A percentile compares a stretch with the other conserved stretches of the same genome.
These are phyloP conservation scores for Pelomyxa schiedti DNA, from an alignment of 78 protist species.

Conservation along the genomic window DNA sequence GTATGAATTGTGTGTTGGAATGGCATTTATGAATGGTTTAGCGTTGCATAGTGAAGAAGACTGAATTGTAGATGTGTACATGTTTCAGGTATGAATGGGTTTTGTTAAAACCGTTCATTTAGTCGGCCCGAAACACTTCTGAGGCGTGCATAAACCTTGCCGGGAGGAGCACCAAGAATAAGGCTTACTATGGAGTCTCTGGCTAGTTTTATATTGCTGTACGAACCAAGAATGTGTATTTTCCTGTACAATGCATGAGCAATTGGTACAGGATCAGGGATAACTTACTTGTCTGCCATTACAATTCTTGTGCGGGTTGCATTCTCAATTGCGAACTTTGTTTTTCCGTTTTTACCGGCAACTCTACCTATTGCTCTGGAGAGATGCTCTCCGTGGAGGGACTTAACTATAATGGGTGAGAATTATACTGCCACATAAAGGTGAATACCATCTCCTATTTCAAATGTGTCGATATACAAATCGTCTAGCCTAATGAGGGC, in stretches of 20 bases:
- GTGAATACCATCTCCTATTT: conserved; percentile 69
- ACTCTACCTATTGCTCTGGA: conserved; percentile 96
- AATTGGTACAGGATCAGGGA: neutral
- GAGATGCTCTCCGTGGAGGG: conserved; percentile 89
- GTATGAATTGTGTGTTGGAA: too few species aligned
- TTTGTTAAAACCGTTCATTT: conserved; percentile 71
- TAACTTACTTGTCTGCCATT: conserved; percentile 78
- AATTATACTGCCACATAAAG: neutral
- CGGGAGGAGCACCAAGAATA: conserved; percentile 75
- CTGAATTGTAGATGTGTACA: too few species aligned
- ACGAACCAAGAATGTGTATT: conserved; percentile 93
- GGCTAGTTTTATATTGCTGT: conserved; percentile 77
- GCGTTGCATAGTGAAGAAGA: too few species aligned
- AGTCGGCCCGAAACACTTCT: conserved; percentile 63
- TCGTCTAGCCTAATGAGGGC: conserved; percentile 96
- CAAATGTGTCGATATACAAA: conserved; percentile 90
- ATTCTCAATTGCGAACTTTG: conserved; percentile 93
- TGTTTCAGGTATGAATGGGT: too few species aligned
- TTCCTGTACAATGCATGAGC: conserved; percentile 13
- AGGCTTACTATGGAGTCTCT: conserved; percentile 81
- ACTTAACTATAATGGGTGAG: conserved; percentile 46
- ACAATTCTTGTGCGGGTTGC: conserved; percentile 93
- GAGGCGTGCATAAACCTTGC: conserved; percentile 80
- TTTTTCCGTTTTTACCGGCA: conserved; percentile 93
- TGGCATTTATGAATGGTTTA: too few species aligned